These are phyloP conservation scores for Ogataea nitratoaversa DNA, from an alignment of 805 yeast species.

Conservation along the genomic window DNA sequence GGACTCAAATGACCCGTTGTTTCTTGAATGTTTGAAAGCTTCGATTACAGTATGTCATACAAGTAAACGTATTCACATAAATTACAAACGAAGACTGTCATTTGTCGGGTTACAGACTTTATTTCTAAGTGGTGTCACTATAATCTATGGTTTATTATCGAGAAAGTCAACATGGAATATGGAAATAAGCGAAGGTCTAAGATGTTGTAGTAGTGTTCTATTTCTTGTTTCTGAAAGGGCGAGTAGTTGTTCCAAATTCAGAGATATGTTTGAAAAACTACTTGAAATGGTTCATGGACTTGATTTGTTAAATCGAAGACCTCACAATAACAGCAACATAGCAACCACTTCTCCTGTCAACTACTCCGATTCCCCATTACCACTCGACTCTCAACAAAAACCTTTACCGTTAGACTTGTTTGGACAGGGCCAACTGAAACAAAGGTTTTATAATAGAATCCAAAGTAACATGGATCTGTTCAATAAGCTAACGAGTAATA, in stretches of 20 bases:
- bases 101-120: slow-evolving; percentile 15
- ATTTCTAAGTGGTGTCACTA: slow-evolving; percentile 15
- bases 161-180: slow-evolving; percentile 10
- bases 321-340: too few species aligned
- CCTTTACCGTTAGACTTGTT: too few species aligned
- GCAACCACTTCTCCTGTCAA: too few species aligned
- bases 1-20: slow-evolving; percentile 4
- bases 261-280: slow-evolving; percentile 17
- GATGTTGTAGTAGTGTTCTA: slow-evolving; percentile 13
- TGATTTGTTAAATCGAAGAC: neutral
- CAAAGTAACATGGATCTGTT: slow-evolving; percentile 8
- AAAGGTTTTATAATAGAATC: slow-evolving; percentile 1
- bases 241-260: slow-evolving; percentile 9
- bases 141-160: slow-evolving; percentile 16
- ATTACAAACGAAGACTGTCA: slow-evolving; percentile 12
- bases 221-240: slow-evolving; percentile 17
- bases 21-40: slow-evolving; percentile 12
- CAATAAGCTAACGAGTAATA: slow-evolving; percentile 4
- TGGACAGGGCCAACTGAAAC: slow-evolving; percentile 2
- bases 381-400: neutral
- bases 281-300: slow-evolving; percentile 5
- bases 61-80: slow-evolving; percentile 12
- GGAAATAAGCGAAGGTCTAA: slow-evolving; percentile 11
- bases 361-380: too few species aligned
- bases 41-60: slow-evolving; percentile 13